A percentile compares a stretch with the other conserved stretches of the same genome.
phyloP scores from a whole-genome alignment of 2,329 filamentous ascomycete genomes.

The Diaporthe eres region DNA sequence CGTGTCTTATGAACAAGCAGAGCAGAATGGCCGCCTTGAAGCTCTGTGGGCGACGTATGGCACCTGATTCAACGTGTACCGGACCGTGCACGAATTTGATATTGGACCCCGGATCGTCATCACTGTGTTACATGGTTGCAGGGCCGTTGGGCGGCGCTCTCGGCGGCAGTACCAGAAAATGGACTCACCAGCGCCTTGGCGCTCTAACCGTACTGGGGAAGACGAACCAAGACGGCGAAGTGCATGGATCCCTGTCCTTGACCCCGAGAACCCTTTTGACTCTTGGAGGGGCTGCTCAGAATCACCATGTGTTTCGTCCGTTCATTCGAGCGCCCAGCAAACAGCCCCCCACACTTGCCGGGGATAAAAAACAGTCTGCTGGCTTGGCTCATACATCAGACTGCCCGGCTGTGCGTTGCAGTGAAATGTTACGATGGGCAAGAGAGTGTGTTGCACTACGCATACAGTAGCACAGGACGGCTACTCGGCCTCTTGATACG shows the following conservation, averaged over 20 bases:
- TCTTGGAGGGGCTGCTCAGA: slow-evolving; percentile 26
- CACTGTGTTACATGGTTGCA: slow-evolving; percentile 19
- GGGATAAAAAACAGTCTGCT: slow-evolving; percentile 13
- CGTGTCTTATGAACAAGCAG: neutral
- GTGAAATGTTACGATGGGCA: slow-evolving; percentile 9
- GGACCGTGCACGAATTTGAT: slow-evolving; percentile 31
- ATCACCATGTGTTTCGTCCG: slow-evolving; percentile 25
- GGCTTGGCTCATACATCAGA: slow-evolving; percentile 21
- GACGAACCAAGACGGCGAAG: slow-evolving; percentile 29
- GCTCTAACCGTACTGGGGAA: slow-evolving; percentile 6
- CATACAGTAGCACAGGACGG: neutral
- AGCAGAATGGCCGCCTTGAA: neutral
- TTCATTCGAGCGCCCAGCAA: slow-evolving; percentile 21
- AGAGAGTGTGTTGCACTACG: slow-evolving; percentile 17
- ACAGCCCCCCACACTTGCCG: slow-evolving; percentile 19
- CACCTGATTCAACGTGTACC: neutral
- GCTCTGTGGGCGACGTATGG: neutral
- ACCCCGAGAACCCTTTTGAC: slow-evolving; percentile 22
- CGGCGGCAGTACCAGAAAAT: slow-evolving; percentile 40
- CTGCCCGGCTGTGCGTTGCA: slow-evolving; percentile 21
- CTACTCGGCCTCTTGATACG: slow-evolving; percentile 28
- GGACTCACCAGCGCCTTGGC: slow-evolving; percentile 12
- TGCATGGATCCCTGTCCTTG: slow-evolving; percentile 27
- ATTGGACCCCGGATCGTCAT: slow-evolving; percentile 36
- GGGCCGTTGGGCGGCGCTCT: slow-evolving; percentile 34